These are phyloP conservation scores for Aspergillus homomorphus DNA, from an alignment of 495 filamentous ascomycete species.

Conservation along the genomic window DNA sequence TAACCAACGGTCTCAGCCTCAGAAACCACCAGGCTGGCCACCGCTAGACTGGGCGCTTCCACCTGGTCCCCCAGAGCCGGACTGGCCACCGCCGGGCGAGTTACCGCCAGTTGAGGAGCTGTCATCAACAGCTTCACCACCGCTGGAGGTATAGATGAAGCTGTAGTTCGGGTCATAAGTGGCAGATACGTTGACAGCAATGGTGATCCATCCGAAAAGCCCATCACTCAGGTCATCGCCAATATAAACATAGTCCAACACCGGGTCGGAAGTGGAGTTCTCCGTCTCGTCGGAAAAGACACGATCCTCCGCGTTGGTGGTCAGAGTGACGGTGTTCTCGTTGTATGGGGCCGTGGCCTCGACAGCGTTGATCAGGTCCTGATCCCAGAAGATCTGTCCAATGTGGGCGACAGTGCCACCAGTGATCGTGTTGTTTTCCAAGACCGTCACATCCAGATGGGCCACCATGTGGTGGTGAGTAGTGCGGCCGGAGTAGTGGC, in stretches of 20 bases:
- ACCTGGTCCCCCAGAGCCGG: not conserved
- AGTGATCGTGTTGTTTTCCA: conserved; percentile 31
- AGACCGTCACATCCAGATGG: conserved; percentile 31
- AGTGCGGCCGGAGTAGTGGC: conserved; percentile 48
- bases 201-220: conserved; percentile 11
- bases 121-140: conserved; percentile 1
- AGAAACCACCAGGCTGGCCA: not conserved
- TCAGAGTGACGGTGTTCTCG: conserved; percentile 50
- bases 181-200: conserved; percentile 3
- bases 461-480: conserved; percentile 37
- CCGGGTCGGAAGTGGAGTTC: conserved; percentile 52
- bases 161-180: conserved; percentile 8
- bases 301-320: conserved; percentile 51
- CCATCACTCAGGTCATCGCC: conserved; percentile 48
- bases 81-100: not conserved
- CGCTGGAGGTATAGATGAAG: conserved; percentile 3
- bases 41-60: not conserved
- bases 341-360: conserved; percentile 52
- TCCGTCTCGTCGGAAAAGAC: conserved; percentile 37
- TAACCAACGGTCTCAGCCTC: not conserved
- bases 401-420: conserved; percentile 42
- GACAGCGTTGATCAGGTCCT: conserved; percentile 46
- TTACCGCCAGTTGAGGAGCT: not conserved
- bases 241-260: conserved; percentile 54
- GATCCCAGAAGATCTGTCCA: conserved; percentile 63